phyloP scores from a whole-genome alignment of 768 basidiomycete species.

The Porpolomopsis calyptriformis region DNA sequence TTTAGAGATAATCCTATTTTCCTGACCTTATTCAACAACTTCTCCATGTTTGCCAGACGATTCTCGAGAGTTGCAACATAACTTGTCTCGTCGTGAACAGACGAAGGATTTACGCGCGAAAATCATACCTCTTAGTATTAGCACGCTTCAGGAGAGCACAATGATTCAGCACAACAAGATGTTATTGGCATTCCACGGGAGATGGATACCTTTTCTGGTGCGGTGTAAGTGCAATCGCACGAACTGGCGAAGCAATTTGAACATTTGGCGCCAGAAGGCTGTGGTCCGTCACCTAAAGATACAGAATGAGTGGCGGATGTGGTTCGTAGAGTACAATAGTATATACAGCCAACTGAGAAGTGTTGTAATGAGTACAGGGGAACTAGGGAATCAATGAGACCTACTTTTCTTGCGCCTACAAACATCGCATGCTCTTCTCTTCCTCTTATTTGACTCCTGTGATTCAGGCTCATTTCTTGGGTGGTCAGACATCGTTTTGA shows the following conservation, averaged over 20 bases:
- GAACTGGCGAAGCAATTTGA: conserved; percentile 51
- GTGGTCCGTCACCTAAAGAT: conserved; percentile 19
- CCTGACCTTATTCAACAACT: conserved; percentile 1
- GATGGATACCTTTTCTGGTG: conserved; percentile 50
- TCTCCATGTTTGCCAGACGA: conserved; percentile 4
- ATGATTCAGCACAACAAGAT: background rate
- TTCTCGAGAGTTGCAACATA: conserved; percentile 5
- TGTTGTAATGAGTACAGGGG: background rate
- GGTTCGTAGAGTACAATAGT: background rate
- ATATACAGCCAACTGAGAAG: conserved; percentile 34
- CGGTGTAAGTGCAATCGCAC: conserved; percentile 55
- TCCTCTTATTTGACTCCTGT: conserved; percentile 35
- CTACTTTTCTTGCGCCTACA: conserved; percentile 66
- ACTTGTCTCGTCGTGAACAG: background rate
- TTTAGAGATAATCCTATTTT: background rate
- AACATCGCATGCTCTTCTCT: conserved; percentile 62
- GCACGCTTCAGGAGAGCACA: background rate
- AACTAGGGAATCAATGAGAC: conserved; percentile 12
- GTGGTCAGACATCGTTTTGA: background rate
- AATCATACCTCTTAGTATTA: background rate
- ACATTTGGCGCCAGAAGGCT: conserved; percentile 49
- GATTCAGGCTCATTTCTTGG: conserved; percentile 1
- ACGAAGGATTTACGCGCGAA: background rate
- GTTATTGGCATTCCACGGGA: background rate
- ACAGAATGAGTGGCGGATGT: background rate